These are phyloP conservation scores for Microdochium nivale DNA, from an alignment of 2,329 filamentous ascomycete genomes.

Conservation along the genomic window DNA sequence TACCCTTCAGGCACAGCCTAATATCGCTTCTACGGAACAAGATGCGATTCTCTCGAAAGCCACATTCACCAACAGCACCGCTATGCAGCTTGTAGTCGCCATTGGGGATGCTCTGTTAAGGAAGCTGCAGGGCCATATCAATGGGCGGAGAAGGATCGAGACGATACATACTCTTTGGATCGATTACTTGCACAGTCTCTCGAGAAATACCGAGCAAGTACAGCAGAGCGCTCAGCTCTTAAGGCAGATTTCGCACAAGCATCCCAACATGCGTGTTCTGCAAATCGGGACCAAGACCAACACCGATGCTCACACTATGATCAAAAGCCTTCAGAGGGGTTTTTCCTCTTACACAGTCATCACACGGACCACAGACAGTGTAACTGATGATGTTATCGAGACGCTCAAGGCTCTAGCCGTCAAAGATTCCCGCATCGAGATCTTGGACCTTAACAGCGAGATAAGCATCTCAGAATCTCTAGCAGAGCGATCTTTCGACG, in stretches of 20 bases:
- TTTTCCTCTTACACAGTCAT: not conserved
- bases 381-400: not conserved
- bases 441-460: not conserved
- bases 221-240: not conserved
- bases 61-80: not conserved
- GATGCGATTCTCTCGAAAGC: not conserved
- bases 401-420: not conserved
- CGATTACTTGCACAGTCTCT: not conserved
- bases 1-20: not conserved
- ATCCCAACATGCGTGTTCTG: not conserved
- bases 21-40: no score
- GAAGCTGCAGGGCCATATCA: not conserved
- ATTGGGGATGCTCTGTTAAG: not conserved
- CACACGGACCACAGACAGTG: not conserved
- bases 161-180: not conserved
- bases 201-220: not conserved
- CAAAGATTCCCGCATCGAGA: not conserved
- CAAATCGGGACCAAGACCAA: constrained; percentile 4
- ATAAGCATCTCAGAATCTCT: not conserved
- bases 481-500: not conserved
- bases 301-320: no score
- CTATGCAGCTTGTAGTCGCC: not conserved
- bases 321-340: no score
- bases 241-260: not conserved
- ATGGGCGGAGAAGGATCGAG: not conserved